These are phyloP conservation scores for Gonapodya sp. DNA, from an alignment of 192 early-diverging fungal species.

Conservation along the genomic window DNA sequence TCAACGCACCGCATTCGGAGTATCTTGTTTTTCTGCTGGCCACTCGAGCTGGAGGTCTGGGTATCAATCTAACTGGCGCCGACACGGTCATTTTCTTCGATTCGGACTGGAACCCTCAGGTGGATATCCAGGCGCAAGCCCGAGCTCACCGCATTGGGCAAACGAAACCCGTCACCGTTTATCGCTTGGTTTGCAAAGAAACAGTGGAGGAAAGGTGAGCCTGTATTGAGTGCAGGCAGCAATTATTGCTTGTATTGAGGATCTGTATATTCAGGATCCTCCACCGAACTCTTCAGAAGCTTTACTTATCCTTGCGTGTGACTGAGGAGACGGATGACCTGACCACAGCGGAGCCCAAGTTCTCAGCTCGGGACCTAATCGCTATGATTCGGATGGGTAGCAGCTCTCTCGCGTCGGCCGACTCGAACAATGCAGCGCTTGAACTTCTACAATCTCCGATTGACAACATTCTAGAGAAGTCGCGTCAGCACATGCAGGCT, in stretches of 20 bases:
- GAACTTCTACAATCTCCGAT: neutral
- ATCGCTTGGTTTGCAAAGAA: conserved; percentile 10
- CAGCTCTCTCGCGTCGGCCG: neutral
- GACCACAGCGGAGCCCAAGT: conserved; percentile 5
- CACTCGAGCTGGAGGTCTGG: conserved; percentile 11
- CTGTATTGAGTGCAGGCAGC: neutral
- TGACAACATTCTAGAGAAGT: neutral
- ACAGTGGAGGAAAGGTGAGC: conserved; percentile 7
- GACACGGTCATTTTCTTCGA: conserved; percentile 16
- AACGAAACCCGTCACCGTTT: conserved; percentile 9
- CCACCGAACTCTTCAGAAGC: neutral
- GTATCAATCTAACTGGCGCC: conserved; percentile 16
- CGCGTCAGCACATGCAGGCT: neutral
- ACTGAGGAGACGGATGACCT: neutral
- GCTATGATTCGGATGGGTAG: neutral
- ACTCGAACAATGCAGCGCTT: neutral
- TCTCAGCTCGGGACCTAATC: neutral
- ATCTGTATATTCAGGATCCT: neutral
- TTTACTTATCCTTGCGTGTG: neutral
- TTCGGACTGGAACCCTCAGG: conserved; percentile 11
- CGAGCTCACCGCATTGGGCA: conserved; percentile 11
- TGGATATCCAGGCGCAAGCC: conserved; percentile 8
- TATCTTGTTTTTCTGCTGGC: neutral
- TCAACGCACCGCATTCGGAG: neutral
- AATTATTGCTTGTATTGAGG: neutral